Evolutionary conservation across 2,329 filamentous ascomycete species (phyloP).

Genomic region (Nemania sp.): DNA sequence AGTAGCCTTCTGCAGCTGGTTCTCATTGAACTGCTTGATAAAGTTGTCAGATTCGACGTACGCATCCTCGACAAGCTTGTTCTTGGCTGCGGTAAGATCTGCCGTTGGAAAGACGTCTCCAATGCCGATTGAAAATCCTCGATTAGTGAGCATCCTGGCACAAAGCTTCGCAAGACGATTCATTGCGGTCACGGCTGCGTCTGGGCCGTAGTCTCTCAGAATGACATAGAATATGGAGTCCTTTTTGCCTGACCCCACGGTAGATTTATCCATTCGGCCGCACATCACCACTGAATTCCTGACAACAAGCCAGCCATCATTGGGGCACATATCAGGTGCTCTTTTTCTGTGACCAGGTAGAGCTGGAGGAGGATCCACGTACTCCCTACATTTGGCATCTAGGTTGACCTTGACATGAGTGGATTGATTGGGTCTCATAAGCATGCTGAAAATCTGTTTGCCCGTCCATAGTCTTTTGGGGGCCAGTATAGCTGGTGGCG

Average conservation of each 20-base stretch:
- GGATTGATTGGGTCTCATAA: constrained; percentile 87
- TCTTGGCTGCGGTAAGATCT: constrained; percentile 72
- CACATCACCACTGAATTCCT: constrained; percentile 98
- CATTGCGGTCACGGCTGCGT: constrained; percentile 88
- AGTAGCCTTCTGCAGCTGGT: constrained; percentile 81
- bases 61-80: constrained; percentile 74
- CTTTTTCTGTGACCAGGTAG: constrained; percentile 55
- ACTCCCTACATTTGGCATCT: constrained; percentile 89
- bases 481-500: constrained; percentile 83
- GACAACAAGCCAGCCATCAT: constrained; percentile 89
- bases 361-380: constrained; percentile 53
- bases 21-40: constrained; percentile 78
- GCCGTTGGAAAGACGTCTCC: constrained; percentile 88
- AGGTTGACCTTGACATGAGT: constrained; percentile 86
- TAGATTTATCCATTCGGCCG: constrained; percentile 96
- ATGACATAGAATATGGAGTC: constrained; percentile 98
- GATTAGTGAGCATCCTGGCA: constrained; percentile 83
- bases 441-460: constrained; percentile 91
- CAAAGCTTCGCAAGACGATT: constrained; percentile 90
- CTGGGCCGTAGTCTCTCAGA: constrained; percentile 89
- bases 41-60: constrained; percentile 83
- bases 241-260: constrained; percentile 96
- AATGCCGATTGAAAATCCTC: constrained; percentile 95
- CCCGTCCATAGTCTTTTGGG: constrained; percentile 92
- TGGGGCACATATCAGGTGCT: constrained; percentile 74